Base-by-base conservation (phyloP, 176 grass and related monocot species). In the Carex kokanica region DNA sequence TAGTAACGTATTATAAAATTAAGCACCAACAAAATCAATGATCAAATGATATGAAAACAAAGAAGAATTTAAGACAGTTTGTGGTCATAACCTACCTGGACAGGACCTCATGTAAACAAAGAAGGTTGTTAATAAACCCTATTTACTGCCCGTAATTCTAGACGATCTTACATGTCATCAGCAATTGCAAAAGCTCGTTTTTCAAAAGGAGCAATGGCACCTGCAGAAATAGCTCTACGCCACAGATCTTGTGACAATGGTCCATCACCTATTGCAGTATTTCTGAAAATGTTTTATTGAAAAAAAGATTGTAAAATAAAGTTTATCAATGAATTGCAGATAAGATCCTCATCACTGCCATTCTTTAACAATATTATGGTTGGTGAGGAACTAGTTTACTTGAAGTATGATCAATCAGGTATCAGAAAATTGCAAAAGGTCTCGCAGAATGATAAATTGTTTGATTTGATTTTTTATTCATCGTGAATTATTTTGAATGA, bases 101-200 rank as follows among this genome's bases (percentile, higher is more conserved):
- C 41, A 49, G 70, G 43, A 74, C 43, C 20, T 47, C 56, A 59
- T 6, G 5, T 59, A 23, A 73, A 74, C 15, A 74, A 38, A 51
- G 11, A 13, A 51, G 20, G 41, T 49, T 74, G 20, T 21, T 49
- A 74, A 25, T 5, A 18, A 74, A 74, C 20, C 43, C 18, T 51
- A 74, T 25, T 51, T 74, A 74, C 41, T 74, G 69, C 69, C n/a
- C 20, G 3, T 51, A 74, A 51, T 74, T 74, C n/a, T 74, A 51
- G 41, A 74, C 81, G 2, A 85, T 85, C 85, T 86, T 90, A 71
- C 92, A 98, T 94, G 62, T 98, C 95, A 90, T 98, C 95, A 86
- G 92, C 87, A 87, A 98, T 94, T 60, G 92, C 95, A 88, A 94
- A 98, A 84, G 90, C 89, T 81, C 86, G 87, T 74, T 94, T 98